Evolutionary conservation across 306 rosid species (phyloP).

Genomic region (Vigna unguiculata): DNA sequence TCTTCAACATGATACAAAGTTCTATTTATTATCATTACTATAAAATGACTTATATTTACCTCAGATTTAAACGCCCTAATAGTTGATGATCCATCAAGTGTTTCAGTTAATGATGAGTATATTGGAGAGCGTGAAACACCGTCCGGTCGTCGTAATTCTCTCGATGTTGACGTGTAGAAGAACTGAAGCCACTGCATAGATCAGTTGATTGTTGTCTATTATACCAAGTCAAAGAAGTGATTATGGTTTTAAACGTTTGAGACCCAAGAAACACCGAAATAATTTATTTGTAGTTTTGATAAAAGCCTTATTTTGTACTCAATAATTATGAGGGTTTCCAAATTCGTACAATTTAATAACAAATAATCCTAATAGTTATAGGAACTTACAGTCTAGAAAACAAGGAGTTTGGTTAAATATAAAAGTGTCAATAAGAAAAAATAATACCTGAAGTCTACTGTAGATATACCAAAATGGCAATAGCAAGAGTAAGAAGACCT

Average conservation of each 20-base stretch:
- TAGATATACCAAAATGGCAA: conserved; percentile 94
- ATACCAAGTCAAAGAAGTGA: conserved; percentile 25
- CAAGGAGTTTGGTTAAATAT: conserved; percentile 21
- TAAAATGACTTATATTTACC: conserved; percentile 56
- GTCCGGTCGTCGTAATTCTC: conserved; percentile 90
- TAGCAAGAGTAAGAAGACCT: conserved; percentile 84
- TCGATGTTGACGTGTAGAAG: conserved; percentile 94
- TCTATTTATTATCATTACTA: conserved; percentile 31
- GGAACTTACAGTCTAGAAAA: conserved; percentile 27
- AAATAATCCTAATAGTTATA: conserved; percentile 33
- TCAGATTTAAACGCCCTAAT: conserved; percentile 87
- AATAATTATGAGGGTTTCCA: conserved; percentile 10
- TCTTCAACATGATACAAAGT: conserved; percentile 34
- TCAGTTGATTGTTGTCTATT: conserved; percentile 42
- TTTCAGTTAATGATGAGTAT: conserved; percentile 90
- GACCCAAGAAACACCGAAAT: conserved; percentile 22
- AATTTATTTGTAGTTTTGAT: conserved; percentile 25
- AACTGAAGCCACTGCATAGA: conserved; percentile 55
- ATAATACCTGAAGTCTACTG: conserved; percentile 89
- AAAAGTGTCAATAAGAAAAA: conserved; percentile 20
- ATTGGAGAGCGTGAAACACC: conserved; percentile 98
- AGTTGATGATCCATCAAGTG: conserved; percentile 90
- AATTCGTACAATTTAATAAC: conserved; percentile 33
- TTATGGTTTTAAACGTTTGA: conserved; percentile 32
- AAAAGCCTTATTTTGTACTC: conserved; percentile 17